A percentile compares a stretch with the other conserved stretches of the same genome.
phyloP scores from a whole-genome alignment of 495 filamentous ascomycete genomes.

The Daldinia childiae region DNA sequence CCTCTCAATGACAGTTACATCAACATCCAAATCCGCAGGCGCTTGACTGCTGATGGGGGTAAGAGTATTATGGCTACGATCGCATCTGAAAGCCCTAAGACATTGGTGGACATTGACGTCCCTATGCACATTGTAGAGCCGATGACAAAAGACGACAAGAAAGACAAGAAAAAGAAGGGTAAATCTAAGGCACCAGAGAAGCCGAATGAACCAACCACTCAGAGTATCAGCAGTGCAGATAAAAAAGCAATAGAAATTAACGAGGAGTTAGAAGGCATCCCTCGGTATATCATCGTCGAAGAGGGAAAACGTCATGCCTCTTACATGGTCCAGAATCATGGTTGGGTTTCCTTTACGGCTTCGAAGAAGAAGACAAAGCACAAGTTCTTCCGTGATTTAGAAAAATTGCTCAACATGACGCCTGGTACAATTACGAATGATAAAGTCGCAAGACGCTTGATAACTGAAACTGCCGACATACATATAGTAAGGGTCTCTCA shows the following conservation, averaged over 20 bases:
- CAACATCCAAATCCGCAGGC: conserved; percentile 62
- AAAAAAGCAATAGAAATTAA: no score
- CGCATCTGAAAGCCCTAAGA: not conserved
- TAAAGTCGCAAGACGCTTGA: not conserved
- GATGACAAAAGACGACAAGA: not conserved
- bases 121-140: conserved; percentile 1
- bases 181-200: not conserved
- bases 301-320: not conserved
- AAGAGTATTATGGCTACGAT: conserved; percentile 58
- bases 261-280: no score
- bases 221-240: no score
- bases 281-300: not conserved
- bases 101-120: not conserved
- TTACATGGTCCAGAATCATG: not conserved
- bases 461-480: not conserved
- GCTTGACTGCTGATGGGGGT: conserved; percentile 67
- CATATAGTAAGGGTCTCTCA: not conserved
- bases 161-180: not conserved
- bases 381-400: not conserved
- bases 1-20: conserved; percentile 58
- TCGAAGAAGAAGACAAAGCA: not conserved
- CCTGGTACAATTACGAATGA: not conserved
- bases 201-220: no score
- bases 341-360: not conserved
- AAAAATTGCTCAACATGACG: not conserved